phyloP scores from a whole-genome alignment of 352 stramenopile genomes.

The Phytophthora sp. region DNA sequence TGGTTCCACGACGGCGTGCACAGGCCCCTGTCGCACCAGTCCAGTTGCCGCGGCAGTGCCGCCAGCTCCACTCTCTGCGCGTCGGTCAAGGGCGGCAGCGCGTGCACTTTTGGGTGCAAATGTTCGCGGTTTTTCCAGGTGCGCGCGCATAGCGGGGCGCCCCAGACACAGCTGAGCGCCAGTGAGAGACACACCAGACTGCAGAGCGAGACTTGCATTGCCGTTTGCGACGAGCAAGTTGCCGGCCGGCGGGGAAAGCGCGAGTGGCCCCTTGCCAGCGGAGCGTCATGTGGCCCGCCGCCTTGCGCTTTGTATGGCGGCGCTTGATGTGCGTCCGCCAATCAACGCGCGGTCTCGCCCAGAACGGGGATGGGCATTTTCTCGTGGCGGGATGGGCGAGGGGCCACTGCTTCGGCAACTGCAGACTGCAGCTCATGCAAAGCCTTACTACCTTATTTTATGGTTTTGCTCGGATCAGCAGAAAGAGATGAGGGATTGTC shows the following conservation, averaged over 20 bases:
- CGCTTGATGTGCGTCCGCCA: too few relatives aligned
- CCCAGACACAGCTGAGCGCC: too few relatives aligned
- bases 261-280: neutral
- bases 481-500: too few relatives aligned
- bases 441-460: too few relatives aligned
- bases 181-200: too few relatives aligned
- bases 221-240: too few relatives aligned
- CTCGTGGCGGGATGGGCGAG: too few relatives aligned
- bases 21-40: conserved; percentile 88
- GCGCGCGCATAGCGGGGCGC: neutral
- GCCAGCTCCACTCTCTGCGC: conserved; percentile 40
- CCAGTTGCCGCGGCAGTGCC: conserved; percentile 72
- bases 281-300: neutral
- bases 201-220: too few relatives aligned
- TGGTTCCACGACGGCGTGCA: conserved; percentile 85
- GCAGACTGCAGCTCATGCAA: too few relatives aligned
- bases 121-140: conserved; percentile 63
- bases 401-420: too few relatives aligned
- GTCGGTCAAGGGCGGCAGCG: conserved; percentile 47
- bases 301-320: neutral
- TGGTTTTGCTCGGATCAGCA: too few relatives aligned
- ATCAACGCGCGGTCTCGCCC: neutral
- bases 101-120: conserved; percentile 52
- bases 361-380: neutral
- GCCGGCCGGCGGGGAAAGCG: neutral